Conservation (phyloP, 257 asterid species). For the Plantago ovata region DNA sequence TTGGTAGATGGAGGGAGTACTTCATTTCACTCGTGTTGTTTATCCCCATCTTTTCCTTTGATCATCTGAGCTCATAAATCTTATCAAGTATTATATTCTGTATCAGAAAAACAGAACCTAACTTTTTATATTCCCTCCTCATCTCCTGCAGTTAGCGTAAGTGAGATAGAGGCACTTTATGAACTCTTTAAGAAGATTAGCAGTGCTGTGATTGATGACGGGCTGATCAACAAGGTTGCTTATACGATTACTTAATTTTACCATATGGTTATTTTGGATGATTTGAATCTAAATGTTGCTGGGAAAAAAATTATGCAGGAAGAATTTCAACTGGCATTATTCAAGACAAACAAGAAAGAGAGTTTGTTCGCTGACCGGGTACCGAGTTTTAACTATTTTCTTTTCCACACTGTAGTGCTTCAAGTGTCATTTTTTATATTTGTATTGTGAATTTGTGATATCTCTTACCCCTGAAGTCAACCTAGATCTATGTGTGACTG, state of each 20-base stretch:
- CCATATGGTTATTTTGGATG: slow-evolving; percentile 4
- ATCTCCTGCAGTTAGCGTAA: slow-evolving; percentile 77
- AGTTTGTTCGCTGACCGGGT: slow-evolving; percentile 99
- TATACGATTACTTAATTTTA: slow-evolving; percentile 9
- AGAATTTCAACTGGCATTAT: slow-evolving; percentile 93
- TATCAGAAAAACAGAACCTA: slow-evolving; percentile 13
- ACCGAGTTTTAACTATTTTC: slow-evolving; percentile 12
- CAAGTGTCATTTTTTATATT: slow-evolving; percentile 2
- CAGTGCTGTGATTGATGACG: slow-evolving; percentile 98
- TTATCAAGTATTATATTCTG: slow-evolving; percentile 11
- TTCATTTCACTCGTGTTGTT: too few species aligned
- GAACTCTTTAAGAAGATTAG: slow-evolving; percentile 97
- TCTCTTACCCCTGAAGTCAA: too few species aligned
- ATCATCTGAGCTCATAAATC: background rate
- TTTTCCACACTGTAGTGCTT: background rate
- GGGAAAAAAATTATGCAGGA: slow-evolving; percentile 51
- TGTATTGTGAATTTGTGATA: slow-evolving; percentile 1
- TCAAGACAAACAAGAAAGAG: slow-evolving; percentile 95
- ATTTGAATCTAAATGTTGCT: slow-evolving; percentile 12
- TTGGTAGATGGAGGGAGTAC: too few species aligned
- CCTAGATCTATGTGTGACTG: too few species aligned
- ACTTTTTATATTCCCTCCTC: slow-evolving; percentile 12
- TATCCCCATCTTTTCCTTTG: background rate
- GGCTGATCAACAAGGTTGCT: slow-evolving; percentile 87
- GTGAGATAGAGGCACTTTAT: slow-evolving; percentile 97